Percentiles rank a stretch among this genome's conserved stretches.
Conservation (phyloP, 108 stramenopile genomes). For the Skeletonema marinoi region DNA sequence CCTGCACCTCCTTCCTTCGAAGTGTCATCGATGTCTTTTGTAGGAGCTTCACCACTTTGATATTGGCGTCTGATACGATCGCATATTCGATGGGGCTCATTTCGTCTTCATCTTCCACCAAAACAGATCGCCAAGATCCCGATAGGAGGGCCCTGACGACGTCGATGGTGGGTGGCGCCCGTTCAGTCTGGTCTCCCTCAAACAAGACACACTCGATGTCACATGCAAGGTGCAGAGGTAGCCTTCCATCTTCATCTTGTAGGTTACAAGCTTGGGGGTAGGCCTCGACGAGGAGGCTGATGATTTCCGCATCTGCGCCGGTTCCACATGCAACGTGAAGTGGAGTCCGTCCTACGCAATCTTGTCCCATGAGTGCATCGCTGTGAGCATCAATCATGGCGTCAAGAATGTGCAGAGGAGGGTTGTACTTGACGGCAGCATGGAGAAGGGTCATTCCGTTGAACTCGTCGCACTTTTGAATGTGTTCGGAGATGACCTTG, state of each 20-base stretch:
- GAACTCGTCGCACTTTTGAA: conserved; percentile 6
- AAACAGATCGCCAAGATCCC: background rate
- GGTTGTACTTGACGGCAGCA: conserved; percentile 21
- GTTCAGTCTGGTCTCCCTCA: background rate
- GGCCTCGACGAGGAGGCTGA: conserved; percentile 50
- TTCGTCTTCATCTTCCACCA: conserved; percentile 21
- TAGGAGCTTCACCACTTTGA: conserved; percentile 14
- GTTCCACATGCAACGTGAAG: conserved; percentile 75
- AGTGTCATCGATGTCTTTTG: conserved; percentile 1
- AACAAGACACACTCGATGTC: conserved; percentile 24
- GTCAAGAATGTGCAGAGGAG: conserved; percentile 38
- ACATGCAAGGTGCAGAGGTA: conserved; percentile 66
- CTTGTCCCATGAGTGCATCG: conserved; percentile 52
- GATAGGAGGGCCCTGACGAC: background rate
- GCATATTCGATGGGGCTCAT: conserved; percentile 30
- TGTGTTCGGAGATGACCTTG: background rate
- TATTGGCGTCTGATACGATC: conserved; percentile 16
- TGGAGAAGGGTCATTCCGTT: conserved; percentile 33
- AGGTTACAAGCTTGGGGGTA: conserved; percentile 60
- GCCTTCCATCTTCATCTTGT: conserved; percentile 72
- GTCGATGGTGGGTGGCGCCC: conserved; percentile 8
- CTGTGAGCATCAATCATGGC: conserved; percentile 59
- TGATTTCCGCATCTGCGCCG: conserved; percentile 56
- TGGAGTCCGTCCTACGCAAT: conserved; percentile 68
- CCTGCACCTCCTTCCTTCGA: background rate